Base-by-base conservation (phyloP, 1,284 basidiomycete genomes). In the Naganishia albida region DNA sequence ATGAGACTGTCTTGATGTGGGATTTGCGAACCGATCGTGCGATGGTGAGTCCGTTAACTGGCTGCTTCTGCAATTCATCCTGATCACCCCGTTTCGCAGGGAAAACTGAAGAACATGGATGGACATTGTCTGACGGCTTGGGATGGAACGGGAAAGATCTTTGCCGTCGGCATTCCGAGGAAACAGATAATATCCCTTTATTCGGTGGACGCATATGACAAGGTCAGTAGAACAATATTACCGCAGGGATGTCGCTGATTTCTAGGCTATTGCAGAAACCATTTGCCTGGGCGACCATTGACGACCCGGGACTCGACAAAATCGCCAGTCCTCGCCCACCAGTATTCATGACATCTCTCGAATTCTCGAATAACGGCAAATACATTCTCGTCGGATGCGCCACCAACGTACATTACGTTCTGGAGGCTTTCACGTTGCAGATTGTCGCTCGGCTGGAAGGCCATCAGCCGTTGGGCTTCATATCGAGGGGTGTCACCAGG, bases 1-100 rank as follows among this genome's bases (percentile, higher is more conserved):
- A 99, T 81, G 92, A 90, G 71, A 94, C 93, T 0, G 93, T 99
- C n/a, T 85, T 93, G 43, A 80, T 99, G 23, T 99, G 96, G 96
- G 96, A 99, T 78, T 82, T 98, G 49, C 87, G 94, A 40, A 82
- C 87, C 18, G 85, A 87, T 0, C 83, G 83, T 30, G 91, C 91
- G 74, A 86, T 89, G 63, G 81, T 81, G 51, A 62, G 81, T 71
- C 34, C 34, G 7, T 7, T 30, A n/a, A 34, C 16, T 20, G 20
- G 12, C 40, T n/a, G n/a, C n/a, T n/a, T n/a, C n/a, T n/a, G n/a
- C n/a, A 12, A n/a, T 25, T 13, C 26, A 89, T 43, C 81, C 91
- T 23, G n/a, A 20, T 20, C 7, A 59, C 81, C 88, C 30, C 88
- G 87, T 15, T 28, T 23, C 12, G 2, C 53, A 83, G 79, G 83